These are phyloP conservation scores for Pseudogymnoascus sp. DNA, from an alignment of 2,329 filamentous ascomycete genomes.

Conservation along the genomic window DNA sequence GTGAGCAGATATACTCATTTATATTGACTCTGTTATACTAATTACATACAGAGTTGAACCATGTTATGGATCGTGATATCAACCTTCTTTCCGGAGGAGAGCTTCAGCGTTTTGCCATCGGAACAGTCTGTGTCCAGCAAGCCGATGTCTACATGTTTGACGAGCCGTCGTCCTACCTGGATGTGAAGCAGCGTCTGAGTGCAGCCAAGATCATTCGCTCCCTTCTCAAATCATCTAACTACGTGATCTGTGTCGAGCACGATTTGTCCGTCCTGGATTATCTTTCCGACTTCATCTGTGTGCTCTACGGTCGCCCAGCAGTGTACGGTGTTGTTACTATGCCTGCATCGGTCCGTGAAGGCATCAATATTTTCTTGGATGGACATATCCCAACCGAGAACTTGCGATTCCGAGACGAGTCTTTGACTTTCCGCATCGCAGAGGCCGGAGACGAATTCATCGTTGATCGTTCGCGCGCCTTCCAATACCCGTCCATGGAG, in stretches of 20 bases:
- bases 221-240: conserved; percentile 80
- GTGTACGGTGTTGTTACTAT: conserved; percentile 97
- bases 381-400: conserved; percentile 98
- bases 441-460: conserved; percentile 86
- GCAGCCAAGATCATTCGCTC: conserved; percentile 90
- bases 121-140: conserved; percentile 88
- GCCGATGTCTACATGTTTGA: conserved; percentile 99
- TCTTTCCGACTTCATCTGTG: conserved; percentile 96
- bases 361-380: conserved; percentile 98
- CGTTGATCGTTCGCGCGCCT: conserved; percentile 76
- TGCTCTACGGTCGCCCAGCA: conserved; percentile 90
- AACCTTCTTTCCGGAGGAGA: conserved; percentile 91
- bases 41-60: conserved; percentile 61
- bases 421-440: conserved; percentile 87
- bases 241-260: conserved; percentile 98
- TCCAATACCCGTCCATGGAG: conserved; percentile 82
- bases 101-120: conserved; percentile 95
- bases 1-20: conserved; percentile 32
- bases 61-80: conserved; percentile 90
- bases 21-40: neutral
- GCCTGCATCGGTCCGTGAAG: conserved; percentile 92
- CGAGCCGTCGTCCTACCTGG: conserved; percentile 95
- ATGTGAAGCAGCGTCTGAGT: conserved; percentile 97
- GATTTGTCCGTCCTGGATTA: conserved; percentile 98
- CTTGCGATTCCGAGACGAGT: conserved; percentile 95